Base-by-base conservation (phyloP, 306 rosid species). In the Dalbergia oliveri region DNA sequence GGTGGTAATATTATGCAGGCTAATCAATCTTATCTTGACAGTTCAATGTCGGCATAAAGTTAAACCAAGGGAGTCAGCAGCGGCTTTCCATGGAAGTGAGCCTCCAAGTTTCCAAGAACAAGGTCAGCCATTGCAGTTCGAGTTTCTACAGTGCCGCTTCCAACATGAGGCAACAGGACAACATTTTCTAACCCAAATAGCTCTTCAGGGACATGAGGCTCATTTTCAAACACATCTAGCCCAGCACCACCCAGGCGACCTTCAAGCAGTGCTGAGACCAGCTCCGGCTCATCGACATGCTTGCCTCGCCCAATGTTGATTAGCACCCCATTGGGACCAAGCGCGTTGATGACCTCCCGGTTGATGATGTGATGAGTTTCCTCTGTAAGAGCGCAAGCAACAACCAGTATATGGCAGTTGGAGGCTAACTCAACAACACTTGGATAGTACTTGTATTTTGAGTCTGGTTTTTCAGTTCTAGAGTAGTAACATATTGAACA, bases 181-280 rank as follows among this genome's bases (percentile, higher is more conserved):
- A 91, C 95, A 74, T 94, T 94, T 64, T 91, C 94, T 6, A 94
- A 89, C 50, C 82, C 90, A 73, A 91, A 87, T 18, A 94, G 78
- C 80, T 86, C 88, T 81, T 88, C 80, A 0, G 99, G 97, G 6
- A 94, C 99, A 44, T 79, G 68, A 35, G 97, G 99, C 83, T 94
- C 97, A 0, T 91, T 72, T 76, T 93, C 90, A 75, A 86, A 94
- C 54, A 94, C 97, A 81, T 94, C 99, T 0, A 94, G 81, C 11
- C 95, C 99, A 8, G 95, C 99, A 4, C 97, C 97, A 10, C 91
- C 99, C 50, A 94, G 39, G 33, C 95, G 90, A 58, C 99, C 97
- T 87, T 93, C 95, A 0, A 82, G 79, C 75, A 94, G 77, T 35
- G 97, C 97, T 18, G 91, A 84, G 8, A 93, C 91, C 73, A 93